Evolutionary conservation across 163 green algal genomes (phyloP).

Genomic region (Volvox carteri): DNA sequence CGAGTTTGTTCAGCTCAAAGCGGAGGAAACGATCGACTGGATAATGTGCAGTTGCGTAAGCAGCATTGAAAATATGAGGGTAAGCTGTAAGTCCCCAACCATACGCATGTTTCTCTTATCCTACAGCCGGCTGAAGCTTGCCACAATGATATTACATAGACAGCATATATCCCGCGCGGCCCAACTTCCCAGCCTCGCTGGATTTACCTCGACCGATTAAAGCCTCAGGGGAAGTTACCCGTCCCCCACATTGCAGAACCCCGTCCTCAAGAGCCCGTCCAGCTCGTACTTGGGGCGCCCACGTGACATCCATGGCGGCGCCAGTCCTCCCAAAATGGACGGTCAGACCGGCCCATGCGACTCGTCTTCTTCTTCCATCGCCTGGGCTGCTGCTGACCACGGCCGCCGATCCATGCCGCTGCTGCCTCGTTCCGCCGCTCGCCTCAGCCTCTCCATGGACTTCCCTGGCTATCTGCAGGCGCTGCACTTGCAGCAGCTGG

Average conservation of each 20-base stretch:
- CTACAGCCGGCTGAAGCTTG: too few relatives aligned
- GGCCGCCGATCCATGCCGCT: not conserved
- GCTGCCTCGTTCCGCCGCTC: not conserved
- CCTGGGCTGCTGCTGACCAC: not conserved
- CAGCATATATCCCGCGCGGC: too few relatives aligned
- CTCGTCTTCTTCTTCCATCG: not conserved
- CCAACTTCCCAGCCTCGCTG: too few relatives aligned
- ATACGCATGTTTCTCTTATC: too few relatives aligned
- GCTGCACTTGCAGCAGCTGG: not conserved
- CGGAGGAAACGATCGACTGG: too few relatives aligned
- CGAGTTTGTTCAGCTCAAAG: too few relatives aligned
- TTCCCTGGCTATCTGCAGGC: conserved; percentile 15
- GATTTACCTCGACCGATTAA: not conserved
- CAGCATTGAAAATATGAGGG: too few relatives aligned
- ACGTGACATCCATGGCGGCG: not conserved
- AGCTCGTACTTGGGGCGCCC: not conserved
- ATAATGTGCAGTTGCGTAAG: too few relatives aligned
- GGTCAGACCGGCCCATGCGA: too few relatives aligned
- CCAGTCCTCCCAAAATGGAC: too few relatives aligned
- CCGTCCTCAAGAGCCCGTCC: not conserved
- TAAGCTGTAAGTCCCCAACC: too few relatives aligned
- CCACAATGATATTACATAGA: too few relatives aligned
- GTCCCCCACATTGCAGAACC: not conserved
- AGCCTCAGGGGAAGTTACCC: not conserved
- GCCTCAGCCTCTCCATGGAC: conserved; percentile 12